Percentiles rank a stretch among this genome's conserved stretches.
Evolutionary conservation across 495 filamentous ascomycete genomes (phyloP).

Genomic region (Trichoderma gamsii): DNA sequence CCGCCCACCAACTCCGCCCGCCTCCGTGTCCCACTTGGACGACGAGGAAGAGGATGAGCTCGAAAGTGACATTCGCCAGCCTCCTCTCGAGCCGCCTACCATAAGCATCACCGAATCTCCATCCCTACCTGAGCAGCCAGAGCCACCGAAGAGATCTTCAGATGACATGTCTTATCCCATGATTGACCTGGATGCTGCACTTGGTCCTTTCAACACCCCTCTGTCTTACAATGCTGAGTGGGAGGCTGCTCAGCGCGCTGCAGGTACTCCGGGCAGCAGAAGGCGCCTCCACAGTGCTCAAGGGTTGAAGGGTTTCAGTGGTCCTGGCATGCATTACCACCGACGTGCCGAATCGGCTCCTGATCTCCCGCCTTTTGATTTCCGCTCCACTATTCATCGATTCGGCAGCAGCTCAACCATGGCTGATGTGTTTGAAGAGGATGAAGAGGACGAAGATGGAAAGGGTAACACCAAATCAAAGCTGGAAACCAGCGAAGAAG

Average conservation of each 20-base stretch:
- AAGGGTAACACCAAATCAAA: constrained; percentile 22
- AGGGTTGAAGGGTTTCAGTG: constrained; percentile 63
- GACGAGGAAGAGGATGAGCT: constrained; percentile 21
- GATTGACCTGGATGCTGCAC: constrained; percentile 92
- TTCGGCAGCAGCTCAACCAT: constrained; percentile 62
- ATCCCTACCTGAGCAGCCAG: background rate
- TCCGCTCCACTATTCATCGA: constrained; percentile 50
- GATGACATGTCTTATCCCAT: constrained; percentile 64
- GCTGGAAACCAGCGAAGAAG: background rate
- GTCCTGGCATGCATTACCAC: constrained; percentile 84
- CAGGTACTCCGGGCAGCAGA: constrained; percentile 48
- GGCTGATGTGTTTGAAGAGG: constrained; percentile 93
- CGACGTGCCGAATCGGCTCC: constrained; percentile 89
- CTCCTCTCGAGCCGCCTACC: background rate
- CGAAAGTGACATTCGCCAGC: background rate
- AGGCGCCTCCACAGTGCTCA: constrained; percentile 88
- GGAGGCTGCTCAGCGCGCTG: constrained; percentile 51
- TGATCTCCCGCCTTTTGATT: constrained; percentile 76
- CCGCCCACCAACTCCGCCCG: constrained; percentile 9
- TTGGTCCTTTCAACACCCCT: constrained; percentile 87
- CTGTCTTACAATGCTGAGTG: constrained; percentile 50
- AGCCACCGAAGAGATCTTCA: constrained; percentile 26
- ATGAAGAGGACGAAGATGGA: constrained; percentile 68
- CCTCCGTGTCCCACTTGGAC: constrained; percentile 17
- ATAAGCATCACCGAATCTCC: constrained; percentile 14